A percentile compares a stretch with the other conserved stretches of the same genome.
Evolutionary conservation across 441 rosid genomes (phyloP).

Genomic region (Arabidopsis lyrata): DNA sequence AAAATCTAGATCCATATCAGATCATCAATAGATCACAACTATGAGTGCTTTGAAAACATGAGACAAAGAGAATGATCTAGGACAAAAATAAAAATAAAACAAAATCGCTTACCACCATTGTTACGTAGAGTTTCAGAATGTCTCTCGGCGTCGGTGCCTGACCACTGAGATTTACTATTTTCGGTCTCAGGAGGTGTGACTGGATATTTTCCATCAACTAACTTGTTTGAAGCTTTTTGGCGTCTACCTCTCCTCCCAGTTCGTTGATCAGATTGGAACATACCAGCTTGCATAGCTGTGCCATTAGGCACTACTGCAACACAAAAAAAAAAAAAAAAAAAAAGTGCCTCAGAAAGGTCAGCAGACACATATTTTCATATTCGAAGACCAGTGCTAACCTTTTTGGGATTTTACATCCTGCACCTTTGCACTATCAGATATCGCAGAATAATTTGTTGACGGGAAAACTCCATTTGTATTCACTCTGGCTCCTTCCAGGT

Average conservation of each 20-base stretch:
- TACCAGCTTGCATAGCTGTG: conserved; percentile 54
- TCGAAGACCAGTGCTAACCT: conserved; percentile 31
- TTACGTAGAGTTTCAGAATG: conserved; percentile 38
- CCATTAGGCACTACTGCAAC: conserved; percentile 58
- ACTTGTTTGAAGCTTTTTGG: conserved; percentile 67
- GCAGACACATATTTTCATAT: neutral
- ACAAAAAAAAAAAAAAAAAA: conserved; percentile 12
- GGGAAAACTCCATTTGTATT: conserved; percentile 26
- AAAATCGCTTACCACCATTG: conserved; percentile 50
- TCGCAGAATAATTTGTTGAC: conserved; percentile 28
- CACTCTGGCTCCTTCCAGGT: conserved; percentile 28
- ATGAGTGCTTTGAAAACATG: conserved; percentile 14
- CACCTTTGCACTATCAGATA: conserved; percentile 32
- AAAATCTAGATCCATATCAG: conserved; percentile 1
- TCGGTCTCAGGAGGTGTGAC: conserved; percentile 55
- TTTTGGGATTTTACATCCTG: conserved; percentile 35
- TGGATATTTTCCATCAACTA: conserved; percentile 59
- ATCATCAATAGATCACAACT: conserved; percentile 21
- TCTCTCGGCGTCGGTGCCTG: conserved; percentile 43
- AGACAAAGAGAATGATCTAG: conserved; percentile 2
- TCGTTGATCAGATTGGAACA: conserved; percentile 57
- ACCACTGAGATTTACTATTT: conserved; percentile 50
- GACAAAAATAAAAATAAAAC: conserved; percentile 1
- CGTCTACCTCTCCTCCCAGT: conserved; percentile 82
- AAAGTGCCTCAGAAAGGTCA: conserved; percentile 29